Percentiles rank a stretch among this genome's conserved stretches.
phyloP scores from a whole-genome alignment of 1,284 basidiomycete genomes.

The Sporisorium iseilematis-ciliati region DNA sequence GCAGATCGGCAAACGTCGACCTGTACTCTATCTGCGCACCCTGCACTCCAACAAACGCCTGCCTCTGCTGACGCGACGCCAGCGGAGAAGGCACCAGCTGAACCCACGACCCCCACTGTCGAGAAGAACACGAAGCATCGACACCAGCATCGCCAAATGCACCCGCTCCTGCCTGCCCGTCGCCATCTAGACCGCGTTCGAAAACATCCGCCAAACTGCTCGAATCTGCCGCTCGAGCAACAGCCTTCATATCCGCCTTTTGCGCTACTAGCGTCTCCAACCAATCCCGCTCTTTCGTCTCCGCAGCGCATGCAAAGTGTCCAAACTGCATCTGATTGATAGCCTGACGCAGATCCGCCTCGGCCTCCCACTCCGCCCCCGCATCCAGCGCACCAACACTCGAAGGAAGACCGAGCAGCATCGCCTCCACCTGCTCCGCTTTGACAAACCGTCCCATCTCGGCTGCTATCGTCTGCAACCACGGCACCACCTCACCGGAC shows the following conservation, averaged over 20 bases:
- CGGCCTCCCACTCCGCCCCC: neutral
- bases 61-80: conserved; percentile 36
- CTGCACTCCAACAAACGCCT: neutral
- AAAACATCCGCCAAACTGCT: conserved; percentile 22
- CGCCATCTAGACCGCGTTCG: neutral
- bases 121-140: conserved; percentile 4
- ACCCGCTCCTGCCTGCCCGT: neutral
- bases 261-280: neutral
- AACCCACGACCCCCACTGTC: conserved; percentile 20
- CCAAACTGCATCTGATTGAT: conserved; percentile 76
- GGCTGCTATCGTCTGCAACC: conserved; percentile 30
- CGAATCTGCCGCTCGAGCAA: conserved; percentile 20
- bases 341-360: conserved; percentile 75
- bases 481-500: conserved; percentile 63
- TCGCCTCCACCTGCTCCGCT: neutral
- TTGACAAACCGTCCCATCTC: conserved; percentile 5
- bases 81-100: conserved; percentile 20
- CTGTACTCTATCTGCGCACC: conserved; percentile 48
- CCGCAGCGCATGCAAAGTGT: neutral
- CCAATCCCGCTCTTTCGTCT: neutral
- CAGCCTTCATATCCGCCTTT: neutral
- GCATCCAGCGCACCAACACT: neutral
- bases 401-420: conserved; percentile 7
- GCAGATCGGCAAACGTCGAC: conserved; percentile 69
- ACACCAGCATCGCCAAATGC: conserved; percentile 17